Base-by-base conservation (phyloP, 2,329 filamentous ascomycete species). In the Ceratocystis harringtonii region DNA sequence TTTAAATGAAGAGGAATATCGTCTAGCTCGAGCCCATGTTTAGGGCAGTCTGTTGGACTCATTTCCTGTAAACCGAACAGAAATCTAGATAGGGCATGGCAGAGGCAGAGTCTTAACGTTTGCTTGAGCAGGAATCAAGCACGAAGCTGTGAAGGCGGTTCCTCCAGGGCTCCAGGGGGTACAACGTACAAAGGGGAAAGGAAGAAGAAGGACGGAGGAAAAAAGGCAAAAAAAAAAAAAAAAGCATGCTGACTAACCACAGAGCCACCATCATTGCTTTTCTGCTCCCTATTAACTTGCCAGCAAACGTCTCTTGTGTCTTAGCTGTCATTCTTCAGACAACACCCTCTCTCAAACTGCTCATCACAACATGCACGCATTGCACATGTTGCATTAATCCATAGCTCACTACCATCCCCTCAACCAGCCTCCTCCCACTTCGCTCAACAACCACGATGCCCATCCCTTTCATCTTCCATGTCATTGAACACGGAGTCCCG, bases 1-100 rank as follows among this genome's bases (percentile, higher is more conserved):
- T 78, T 78, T 67, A 76, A 76, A 62, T 84, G 80, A 25, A 84
- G 77, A 1, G 81, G 81, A 4, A 81, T 70, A 41, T 81, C 77
- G 61, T 80, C 76, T 22, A 76, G 73, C 17, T 76, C 73, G 62
- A 75, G 72, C 12, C 75, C 67, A 64, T 69, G 17, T 61, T 52
- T 19, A 1, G 7, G 25, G 50, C 43, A 62, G 61, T 62, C 36
- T 1, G 10, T 50, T 25, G 32, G 48, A 12, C 32, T 50, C 43
- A 50, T 50, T 17, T 50, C 12, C 22, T 50, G n/a, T 50, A 10
- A 19, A 45, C 5, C 48, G 22, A n/a, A 5, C n/a, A 36, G 8
- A 36, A 36, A 36, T 36, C 7, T 36, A 36, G 32, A 2, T 10
- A 1, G 32, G 32, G 32, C 8, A 36, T 36, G 32, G 32, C 32